A percentile compares a stretch with the other conserved stretches of the same genome.
Conservation (phyloP, 495 filamentous ascomycete species). For the Usnea hakonensis region DNA sequence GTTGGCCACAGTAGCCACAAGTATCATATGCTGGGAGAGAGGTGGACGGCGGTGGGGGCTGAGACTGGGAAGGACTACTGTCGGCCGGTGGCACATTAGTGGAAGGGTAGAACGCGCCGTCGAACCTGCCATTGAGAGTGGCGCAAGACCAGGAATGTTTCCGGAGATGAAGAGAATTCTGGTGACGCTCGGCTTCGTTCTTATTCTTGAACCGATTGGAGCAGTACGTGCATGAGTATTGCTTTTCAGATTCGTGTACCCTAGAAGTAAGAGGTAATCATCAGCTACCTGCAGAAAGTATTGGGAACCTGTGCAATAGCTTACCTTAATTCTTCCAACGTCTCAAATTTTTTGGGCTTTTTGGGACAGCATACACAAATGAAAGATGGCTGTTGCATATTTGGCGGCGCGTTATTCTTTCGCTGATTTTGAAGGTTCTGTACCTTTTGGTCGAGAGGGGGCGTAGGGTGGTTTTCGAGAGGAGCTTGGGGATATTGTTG, state of each 20-base stretch:
- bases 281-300: not conserved
- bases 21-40: slow-evolving; percentile 59
- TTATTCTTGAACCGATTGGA: slow-evolving; percentile 98
- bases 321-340: slow-evolving; percentile 75
- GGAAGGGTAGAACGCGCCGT: slow-evolving; percentile 81
- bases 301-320: slow-evolving; percentile 26
- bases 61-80: slow-evolving; percentile 33
- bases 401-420: slow-evolving; percentile 28
- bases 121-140: slow-evolving; percentile 60
- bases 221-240: slow-evolving; percentile 88
- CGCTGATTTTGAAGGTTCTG: slow-evolving; percentile 13
- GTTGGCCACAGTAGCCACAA: slow-evolving; percentile 93
- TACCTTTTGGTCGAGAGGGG: slow-evolving; percentile 30
- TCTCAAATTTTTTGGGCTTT: slow-evolving; percentile 97
- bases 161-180: slow-evolving; percentile 90
- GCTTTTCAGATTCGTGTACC: slow-evolving; percentile 87
- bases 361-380: slow-evolving; percentile 98
- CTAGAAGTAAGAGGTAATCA: slow-evolving; percentile 32
- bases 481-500: slow-evolving; percentile 38
- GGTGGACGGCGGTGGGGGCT: slow-evolving; percentile 31
- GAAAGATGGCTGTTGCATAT: slow-evolving; percentile 42
- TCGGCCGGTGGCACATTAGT: slow-evolving; percentile 32
- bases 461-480: slow-evolving; percentile 36
- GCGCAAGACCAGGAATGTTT: slow-evolving; percentile 98
- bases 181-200: slow-evolving; percentile 95